Base-by-base conservation (phyloP, 1,284 basidiomycete genomes). In the Rhodotorula sp. region DNA sequence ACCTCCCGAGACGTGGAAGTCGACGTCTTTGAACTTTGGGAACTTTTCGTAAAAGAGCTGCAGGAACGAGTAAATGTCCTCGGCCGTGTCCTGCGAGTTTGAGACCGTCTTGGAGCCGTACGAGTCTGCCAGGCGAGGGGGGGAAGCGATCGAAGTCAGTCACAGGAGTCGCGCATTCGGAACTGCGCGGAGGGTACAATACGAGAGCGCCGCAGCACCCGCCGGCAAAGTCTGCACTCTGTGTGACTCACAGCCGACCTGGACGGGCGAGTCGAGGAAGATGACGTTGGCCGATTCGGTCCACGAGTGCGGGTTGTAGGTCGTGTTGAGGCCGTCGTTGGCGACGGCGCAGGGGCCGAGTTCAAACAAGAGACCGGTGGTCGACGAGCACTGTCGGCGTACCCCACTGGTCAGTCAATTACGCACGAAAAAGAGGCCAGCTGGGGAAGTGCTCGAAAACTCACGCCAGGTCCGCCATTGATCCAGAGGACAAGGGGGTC, bases 401-500 rank as follows among this genome's bases (percentile, higher is more conserved):
- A 26, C 20, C 29, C 37, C 37, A 2, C 7, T 42, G 37, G 37
- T 42, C 10, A 12, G 37, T 42, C 37, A 42, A 10, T 42, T 42
- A 42, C 37, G 37, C 37, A 42, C 17, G 46, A 17, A 14, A 44
- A 3, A 5, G 4, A 17, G n/a, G n/a, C 18, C 37, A 7, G 30
- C 30, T 26, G n/a, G 42, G 29, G 33, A 42, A 42, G 10, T 12
- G 37, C 37, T 42, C 37, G 33, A 48, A 58, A 1, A 56, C 26
- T 44, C 77, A 64, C 53, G 26, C 79, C 90, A 22, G 91, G 90
- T 8, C 91, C 91, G 59, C 92, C 93, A 77, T 93, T 94, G 55
- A 95, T 83, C 94, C 94, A 95, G 67, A 96, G 83, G 42, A 93
- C 85, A 6, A 96, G 84, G 17, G 93, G 93, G 26, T 90, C 92